phyloP scores from a whole-genome alignment of 140 eudicot genomes.

The Senecio squalidus region DNA sequence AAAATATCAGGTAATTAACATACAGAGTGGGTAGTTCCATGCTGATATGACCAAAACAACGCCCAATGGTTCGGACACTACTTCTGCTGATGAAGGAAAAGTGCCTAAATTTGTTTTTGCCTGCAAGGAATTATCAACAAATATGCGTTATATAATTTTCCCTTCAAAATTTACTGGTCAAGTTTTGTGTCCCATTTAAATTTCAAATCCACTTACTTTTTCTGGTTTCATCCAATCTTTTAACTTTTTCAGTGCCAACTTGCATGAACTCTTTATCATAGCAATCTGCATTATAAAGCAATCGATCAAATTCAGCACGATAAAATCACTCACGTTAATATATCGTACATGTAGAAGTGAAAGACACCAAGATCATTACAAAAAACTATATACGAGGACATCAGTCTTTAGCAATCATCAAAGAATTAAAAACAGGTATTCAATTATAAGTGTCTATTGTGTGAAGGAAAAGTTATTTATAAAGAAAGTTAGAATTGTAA shows the following conservation, averaged over 20 bases:
- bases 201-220: constrained; percentile 46
- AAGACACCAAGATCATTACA: constrained; percentile 3
- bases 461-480: too few species aligned
- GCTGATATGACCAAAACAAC: constrained; percentile 85
- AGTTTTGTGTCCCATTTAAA: constrained; percentile 9
- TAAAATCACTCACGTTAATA: background rate
- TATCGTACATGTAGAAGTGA: background rate
- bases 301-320: constrained; percentile 6
- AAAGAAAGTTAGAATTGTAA: background rate
- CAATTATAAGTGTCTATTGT: background rate
- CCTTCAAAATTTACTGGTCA: background rate
- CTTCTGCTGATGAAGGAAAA: constrained; percentile 80
- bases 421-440: background rate
- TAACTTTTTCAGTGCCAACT: constrained; percentile 56
- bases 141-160: constrained; percentile 8
- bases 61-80: constrained; percentile 90
- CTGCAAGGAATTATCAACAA: constrained; percentile 37
- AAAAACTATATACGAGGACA: constrained; percentile 5
- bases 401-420: constrained; percentile 5
- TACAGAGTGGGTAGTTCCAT: constrained; percentile 97
- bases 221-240: constrained; percentile 85
- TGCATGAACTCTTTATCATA: constrained; percentile 46
- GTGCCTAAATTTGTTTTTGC: constrained; percentile 59
- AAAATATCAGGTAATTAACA: constrained; percentile 27
- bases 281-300: constrained; percentile 43